phyloP scores from a whole-genome alignment of 2,329 filamentous ascomycete species.

The Fusarium pininemorale region DNA sequence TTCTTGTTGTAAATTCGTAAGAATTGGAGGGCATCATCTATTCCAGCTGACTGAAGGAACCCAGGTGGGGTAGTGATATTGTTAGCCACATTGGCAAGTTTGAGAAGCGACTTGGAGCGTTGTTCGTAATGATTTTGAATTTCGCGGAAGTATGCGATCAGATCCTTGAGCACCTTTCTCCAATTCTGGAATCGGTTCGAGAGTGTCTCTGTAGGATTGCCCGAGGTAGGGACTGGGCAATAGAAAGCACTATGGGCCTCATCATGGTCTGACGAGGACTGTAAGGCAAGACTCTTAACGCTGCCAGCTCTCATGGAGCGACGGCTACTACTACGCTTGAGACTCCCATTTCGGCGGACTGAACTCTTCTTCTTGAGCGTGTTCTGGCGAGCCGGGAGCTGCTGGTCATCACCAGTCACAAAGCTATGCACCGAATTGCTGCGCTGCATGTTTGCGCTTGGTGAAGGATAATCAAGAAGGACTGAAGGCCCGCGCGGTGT shows the following conservation, averaged over 20 bases:
- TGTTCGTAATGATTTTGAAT: constrained; percentile 90
- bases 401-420: constrained; percentile 56
- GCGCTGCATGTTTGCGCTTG: constrained; percentile 61
- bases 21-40: constrained; percentile 86
- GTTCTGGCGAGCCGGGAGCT: constrained; percentile 62
- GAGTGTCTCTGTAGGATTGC: constrained; percentile 87
- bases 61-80: constrained; percentile 78
- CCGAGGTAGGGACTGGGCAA: constrained; percentile 87
- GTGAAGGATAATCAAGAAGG: constrained; percentile 61
- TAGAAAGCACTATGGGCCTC: constrained; percentile 86
- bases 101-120: constrained; percentile 81
- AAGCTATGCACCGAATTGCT: constrained; percentile 68
- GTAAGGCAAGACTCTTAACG: constrained; percentile 80
- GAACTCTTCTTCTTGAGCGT: constrained; percentile 92
- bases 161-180: constrained; percentile 93
- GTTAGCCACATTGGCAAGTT: constrained; percentile 84
- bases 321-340: constrained; percentile 82
- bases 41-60: constrained; percentile 83
- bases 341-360: constrained; percentile 74
- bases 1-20: constrained; percentile 85
- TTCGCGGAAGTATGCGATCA: constrained; percentile 93
- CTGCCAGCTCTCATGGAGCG: constrained; percentile 86
- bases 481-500: constrained; percentile 71
- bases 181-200: constrained; percentile 94
- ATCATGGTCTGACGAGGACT: constrained; percentile 72